phyloP scores from a whole-genome alignment of 495 filamentous ascomycete genomes.

The Neurospora sp. region DNA sequence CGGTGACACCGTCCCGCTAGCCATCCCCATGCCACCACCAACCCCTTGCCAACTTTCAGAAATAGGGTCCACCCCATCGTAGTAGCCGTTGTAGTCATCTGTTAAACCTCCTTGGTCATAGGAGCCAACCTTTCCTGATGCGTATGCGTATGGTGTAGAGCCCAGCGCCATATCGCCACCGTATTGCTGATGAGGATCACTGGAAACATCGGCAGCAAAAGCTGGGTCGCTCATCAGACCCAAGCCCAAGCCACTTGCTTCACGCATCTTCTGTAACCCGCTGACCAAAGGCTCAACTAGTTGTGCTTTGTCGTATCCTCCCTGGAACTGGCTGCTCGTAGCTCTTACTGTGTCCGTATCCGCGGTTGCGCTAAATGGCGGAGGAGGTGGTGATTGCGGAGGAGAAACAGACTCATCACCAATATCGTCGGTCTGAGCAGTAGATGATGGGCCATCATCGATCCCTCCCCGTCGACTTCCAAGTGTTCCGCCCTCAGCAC shows the following conservation, averaged over 20 bases:
- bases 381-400: background rate
- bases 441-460: background rate
- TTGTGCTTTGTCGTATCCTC: slow-evolving; percentile 1
- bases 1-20: background rate
- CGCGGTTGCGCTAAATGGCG: background rate
- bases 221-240: background rate
- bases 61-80: background rate
- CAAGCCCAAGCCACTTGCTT: slow-evolving; percentile 3
- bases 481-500: background rate
- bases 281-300: slow-evolving; percentile 18
- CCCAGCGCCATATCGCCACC: background rate
- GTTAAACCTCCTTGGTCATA: background rate
- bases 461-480: background rate
- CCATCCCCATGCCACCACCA: background rate
- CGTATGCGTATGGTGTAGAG: background rate
- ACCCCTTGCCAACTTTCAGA: background rate
- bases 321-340: background rate
- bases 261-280: slow-evolving; percentile 23
- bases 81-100: background rate
- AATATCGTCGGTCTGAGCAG: background rate
- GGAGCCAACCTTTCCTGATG: background rate
- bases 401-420: background rate
- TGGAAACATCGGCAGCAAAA: background rate
- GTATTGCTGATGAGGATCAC: background rate
- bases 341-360: background rate